A percentile compares a stretch with the other conserved stretches of the same genome.
Conservation (phyloP, 495 filamentous ascomycete species). For the Neurospora tetrasperma region DNA sequence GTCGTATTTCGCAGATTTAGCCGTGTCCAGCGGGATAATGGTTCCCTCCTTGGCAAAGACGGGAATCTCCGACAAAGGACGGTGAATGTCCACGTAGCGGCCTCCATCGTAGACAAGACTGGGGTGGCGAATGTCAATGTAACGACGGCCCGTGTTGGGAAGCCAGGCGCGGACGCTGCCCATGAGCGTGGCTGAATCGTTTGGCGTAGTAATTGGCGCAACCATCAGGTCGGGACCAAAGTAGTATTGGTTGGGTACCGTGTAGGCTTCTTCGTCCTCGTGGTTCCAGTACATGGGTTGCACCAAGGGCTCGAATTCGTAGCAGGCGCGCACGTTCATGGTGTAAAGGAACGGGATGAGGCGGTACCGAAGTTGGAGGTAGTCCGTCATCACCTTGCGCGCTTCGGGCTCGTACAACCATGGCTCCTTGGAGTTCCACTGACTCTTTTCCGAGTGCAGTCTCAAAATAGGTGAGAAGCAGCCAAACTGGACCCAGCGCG, state of each 20-base stretch:
- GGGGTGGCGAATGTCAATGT: constrained; percentile 41
- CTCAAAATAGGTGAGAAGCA: constrained; percentile 48
- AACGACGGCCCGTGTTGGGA: constrained; percentile 27
- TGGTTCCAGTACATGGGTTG: constrained; percentile 53
- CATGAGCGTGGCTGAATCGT: constrained; percentile 20
- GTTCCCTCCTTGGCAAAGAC: constrained; percentile 44
- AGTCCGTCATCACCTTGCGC: constrained; percentile 32
- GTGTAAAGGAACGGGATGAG: constrained; percentile 49
- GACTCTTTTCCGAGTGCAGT: constrained; percentile 42
- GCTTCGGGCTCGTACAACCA: constrained; percentile 40
- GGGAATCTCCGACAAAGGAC: constrained; percentile 33
- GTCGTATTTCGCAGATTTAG: constrained; percentile 4
- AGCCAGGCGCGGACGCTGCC: constrained; percentile 40
- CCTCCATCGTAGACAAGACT: constrained; percentile 43
- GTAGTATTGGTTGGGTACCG: constrained; percentile 41
- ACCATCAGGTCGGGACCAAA: constrained; percentile 46
- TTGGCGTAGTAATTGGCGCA: constrained; percentile 39
- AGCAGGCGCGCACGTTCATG: constrained; percentile 37
- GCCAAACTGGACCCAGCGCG: constrained; percentile 50
- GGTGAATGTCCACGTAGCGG: constrained; percentile 35
- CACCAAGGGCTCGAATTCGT: constrained; percentile 38
- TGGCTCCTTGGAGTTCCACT: constrained; percentile 47
- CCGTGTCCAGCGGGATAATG: constrained; percentile 40
- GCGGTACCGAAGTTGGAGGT: constrained; percentile 40
- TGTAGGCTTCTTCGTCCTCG: constrained; percentile 39